Conservation (phyloP, 129 eudicot species). For the Silybum marianum region DNA sequence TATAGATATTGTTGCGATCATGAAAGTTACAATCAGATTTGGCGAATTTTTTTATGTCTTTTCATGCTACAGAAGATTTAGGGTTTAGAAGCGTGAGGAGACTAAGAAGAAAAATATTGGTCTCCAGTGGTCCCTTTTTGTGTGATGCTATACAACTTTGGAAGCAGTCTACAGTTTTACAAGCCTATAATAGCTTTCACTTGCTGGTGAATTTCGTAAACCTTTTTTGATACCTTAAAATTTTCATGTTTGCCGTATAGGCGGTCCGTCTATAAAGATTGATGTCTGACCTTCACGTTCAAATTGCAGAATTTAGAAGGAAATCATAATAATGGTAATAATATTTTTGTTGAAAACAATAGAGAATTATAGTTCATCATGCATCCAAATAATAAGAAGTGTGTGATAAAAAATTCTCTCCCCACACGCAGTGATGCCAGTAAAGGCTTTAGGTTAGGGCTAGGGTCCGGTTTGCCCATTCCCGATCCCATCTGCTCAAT, state of each 20-base stretch:
- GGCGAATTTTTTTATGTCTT: not conserved
- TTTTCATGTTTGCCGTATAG: not conserved
- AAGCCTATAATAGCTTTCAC: not conserved
- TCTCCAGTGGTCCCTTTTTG: not conserved
- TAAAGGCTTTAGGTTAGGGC: too few species aligned
- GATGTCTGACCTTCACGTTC: not conserved
- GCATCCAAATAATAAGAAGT: not conserved
- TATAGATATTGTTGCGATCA: not conserved
- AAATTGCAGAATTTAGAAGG: not conserved
- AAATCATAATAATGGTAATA: not conserved
- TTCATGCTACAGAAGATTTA: not conserved
- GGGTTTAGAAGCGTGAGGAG: slow-evolving; percentile 11
- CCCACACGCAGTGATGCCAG: not conserved
- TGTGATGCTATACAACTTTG: not conserved
- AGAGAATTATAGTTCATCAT: not conserved
- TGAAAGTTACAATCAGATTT: not conserved
- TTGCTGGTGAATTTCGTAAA: not conserved
- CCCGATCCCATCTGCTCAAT: too few species aligned
- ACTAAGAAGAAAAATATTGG: not conserved
- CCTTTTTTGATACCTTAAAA: not conserved
- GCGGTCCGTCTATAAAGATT: not conserved
- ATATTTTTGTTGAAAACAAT: not conserved
- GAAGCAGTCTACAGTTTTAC: not conserved
- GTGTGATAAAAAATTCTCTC: not conserved
- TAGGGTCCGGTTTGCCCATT: too few species aligned